phyloP scores from a whole-genome alignment of 371 early-diverging fungal species.

The Capniomyces stellatus region DNA sequence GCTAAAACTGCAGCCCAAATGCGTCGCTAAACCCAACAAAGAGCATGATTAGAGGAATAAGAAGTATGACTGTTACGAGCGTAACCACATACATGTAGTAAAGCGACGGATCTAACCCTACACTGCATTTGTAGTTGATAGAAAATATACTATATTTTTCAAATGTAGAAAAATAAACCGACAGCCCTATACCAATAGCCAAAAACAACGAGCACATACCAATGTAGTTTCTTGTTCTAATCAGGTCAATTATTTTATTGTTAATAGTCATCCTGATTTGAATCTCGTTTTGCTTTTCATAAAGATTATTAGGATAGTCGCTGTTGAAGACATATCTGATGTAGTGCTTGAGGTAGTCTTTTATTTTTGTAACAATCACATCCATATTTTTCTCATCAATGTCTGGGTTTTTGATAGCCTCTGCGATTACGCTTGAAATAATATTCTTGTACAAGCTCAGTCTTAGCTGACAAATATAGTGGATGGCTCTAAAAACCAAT shows the following conservation, averaged over 20 bases:
- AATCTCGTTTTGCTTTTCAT: too few species aligned
- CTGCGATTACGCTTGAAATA: not conserved
- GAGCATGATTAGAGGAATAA: constrained; percentile 1
- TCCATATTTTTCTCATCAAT: too few species aligned
- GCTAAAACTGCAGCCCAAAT: constrained; percentile 5
- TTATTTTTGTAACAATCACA: too few species aligned
- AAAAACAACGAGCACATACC: not conserved
- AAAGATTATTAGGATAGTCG: too few species aligned
- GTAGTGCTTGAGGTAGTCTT: too few species aligned
- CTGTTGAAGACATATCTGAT: too few species aligned
- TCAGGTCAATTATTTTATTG: not conserved
- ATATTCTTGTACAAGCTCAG: not conserved
- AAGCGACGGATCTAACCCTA: not conserved
- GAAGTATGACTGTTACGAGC: not conserved
- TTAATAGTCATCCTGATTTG: too few species aligned
- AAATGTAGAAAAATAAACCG: not conserved
- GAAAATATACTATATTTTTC: constrained; percentile 1
- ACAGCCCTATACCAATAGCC: not conserved
- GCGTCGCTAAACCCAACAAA: constrained; percentile 4
- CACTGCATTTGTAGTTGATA: not conserved
- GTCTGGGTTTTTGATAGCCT: not conserved
- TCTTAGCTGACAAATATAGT: not conserved
- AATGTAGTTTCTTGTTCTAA: not conserved
- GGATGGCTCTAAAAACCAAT: not conserved
- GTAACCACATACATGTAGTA: not conserved